These are phyloP conservation scores for Naumovozyma baii DNA, from an alignment of 805 yeast species.

Conservation along the genomic window DNA sequence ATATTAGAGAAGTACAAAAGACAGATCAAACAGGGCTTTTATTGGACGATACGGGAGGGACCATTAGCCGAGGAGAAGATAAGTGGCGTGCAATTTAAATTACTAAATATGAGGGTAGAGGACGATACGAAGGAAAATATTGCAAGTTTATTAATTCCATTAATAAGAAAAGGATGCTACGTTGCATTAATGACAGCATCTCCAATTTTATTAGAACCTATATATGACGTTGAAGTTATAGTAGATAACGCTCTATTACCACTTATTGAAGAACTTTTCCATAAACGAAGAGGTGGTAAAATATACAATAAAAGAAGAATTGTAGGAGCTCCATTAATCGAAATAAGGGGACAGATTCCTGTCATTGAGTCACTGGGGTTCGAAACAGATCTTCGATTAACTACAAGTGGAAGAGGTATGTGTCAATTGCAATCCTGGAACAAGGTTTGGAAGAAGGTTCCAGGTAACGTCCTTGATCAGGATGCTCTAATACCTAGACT, in stretches of 20 bases:
- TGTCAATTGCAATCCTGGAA: conserved; percentile 53
- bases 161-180: conserved; percentile 76
- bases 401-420: conserved; percentile 71
- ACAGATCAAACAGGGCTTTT: conserved; percentile 65
- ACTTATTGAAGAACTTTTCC: conserved; percentile 42
- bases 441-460: conserved; percentile 59
- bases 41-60: conserved; percentile 77
- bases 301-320: conserved; percentile 41
- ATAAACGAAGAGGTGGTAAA: conserved; percentile 61
- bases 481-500: conserved; percentile 54
- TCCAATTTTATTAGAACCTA: conserved; percentile 77
- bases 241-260: conserved; percentile 42
- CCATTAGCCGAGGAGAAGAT: conserved; percentile 87
- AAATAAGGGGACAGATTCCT: conserved; percentile 59
- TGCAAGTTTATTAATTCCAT: conserved; percentile 64
- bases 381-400: conserved; percentile 72
- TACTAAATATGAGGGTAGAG: conserved; percentile 45
- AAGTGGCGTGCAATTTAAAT: conserved; percentile 56
- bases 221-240: conserved; percentile 49
- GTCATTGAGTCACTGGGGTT: conserved; percentile 86
- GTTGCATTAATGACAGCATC: conserved; percentile 67
- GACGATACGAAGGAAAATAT: conserved; percentile 19
- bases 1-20: conserved; percentile 39
- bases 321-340: conserved; percentile 62
- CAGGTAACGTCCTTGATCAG: conserved; percentile 84